Base-by-base conservation (phyloP, 352 stramenopile species). In the Phytophthora sp. region DNA sequence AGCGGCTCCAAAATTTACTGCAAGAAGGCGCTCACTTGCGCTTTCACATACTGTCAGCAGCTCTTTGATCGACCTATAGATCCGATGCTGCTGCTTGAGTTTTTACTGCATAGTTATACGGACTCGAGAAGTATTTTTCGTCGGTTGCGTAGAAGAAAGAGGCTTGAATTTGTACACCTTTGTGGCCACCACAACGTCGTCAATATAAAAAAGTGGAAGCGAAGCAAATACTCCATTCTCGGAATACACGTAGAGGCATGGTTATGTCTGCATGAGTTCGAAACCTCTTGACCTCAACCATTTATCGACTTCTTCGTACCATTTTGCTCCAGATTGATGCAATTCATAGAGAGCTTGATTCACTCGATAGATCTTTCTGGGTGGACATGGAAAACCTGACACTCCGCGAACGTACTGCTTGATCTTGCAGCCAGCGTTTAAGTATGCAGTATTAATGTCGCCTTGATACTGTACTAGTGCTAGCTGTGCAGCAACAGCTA, bases 181-280 rank as follows among this genome's bases (percentile, higher is more conserved):
- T 6, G 66, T 74, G 4, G 49, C 60, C 2, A 69, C 36, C 7
- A 73, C 44, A 0, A 70, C 50, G 24, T 76, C 61, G 31, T 76
- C 41, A 1, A 76, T 63, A 41, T 76, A 68, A 3, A 38, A n/a
- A 1, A 75, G 50, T 8, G 50, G 42, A 7, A 72, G n/a, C 3
- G 69, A 21, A 33, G 60, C 39, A 12, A 72, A 56, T 15, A 53
- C 31, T 27, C 47, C 46, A 21, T 50, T 30, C 33, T 59, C 33
- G 27, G 12, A 51, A 13, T 57, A 51, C 0, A 63, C 20, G 20
- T 50, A 68, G 1, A 67, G 12, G 30, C 41, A 58, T 2, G 57
- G 39, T n/a, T 71, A 45, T 15, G 47, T 71, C 7, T 54, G 3
- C 0, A 26, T 61, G 20, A 9, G 27, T 0, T 45, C 3, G 42